Evolutionary conservation across 441 rosid species (phyloP).

Genomic region (Raphanus hybrid): DNA sequence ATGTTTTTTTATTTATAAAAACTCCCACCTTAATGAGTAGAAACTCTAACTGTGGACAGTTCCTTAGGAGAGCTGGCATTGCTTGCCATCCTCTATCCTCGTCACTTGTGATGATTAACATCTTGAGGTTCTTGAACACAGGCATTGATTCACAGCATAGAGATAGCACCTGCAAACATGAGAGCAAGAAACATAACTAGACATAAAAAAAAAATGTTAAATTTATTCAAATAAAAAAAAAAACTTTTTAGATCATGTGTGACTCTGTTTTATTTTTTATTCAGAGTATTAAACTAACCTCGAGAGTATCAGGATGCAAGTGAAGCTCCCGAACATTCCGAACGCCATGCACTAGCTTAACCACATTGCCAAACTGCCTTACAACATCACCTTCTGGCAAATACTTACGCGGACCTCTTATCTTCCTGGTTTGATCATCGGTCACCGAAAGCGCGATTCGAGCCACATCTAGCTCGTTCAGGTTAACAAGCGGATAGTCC

Average conservation of each 20-base stretch:
- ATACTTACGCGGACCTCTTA: background rate
- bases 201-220: background rate
- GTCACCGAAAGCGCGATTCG: background rate
- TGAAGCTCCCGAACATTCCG: conserved; percentile 3
- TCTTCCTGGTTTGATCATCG: conserved; percentile 10
- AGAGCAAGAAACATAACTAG: background rate
- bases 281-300: too few species aligned
- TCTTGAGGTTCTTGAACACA: conserved; percentile 26
- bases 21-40: conserved; percentile 6
- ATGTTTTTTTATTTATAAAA: background rate
- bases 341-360: conserved; percentile 9
- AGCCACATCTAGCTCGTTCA: conserved; percentile 1
- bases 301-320: conserved; percentile 5
- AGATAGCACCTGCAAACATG: conserved; percentile 27
- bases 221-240: too few species aligned
- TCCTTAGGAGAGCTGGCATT: conserved; percentile 24
- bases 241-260: too few species aligned
- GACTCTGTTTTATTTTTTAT: too few species aligned
- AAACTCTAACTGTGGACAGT: conserved; percentile 19
- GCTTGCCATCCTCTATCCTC: conserved; percentile 28
- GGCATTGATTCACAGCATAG: conserved; percentile 27
- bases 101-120: background rate
- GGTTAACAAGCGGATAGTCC: conserved; percentile 15
- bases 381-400: conserved; percentile 1
- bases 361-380: background rate